Percentiles rank a stretch among this genome's conserved stretches.
Evolutionary conservation across 2,329 filamentous ascomycete genomes (phyloP).

Genomic region (Pezicula neosporulosa): DNA sequence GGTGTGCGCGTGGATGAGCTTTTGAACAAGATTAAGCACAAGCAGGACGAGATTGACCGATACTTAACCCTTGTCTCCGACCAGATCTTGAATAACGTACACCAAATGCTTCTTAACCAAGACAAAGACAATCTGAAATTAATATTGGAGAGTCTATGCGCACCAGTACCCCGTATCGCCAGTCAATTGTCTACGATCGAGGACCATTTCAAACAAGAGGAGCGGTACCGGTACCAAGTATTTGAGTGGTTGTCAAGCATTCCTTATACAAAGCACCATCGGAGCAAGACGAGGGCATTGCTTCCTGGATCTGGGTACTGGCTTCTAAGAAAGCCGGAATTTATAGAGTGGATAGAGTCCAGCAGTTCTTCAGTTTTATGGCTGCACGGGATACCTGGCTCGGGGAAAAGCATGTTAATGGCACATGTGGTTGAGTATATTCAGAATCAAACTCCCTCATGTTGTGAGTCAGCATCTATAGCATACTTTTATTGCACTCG

Average conservation of each 20-base stretch:
- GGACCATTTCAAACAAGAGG: background rate
- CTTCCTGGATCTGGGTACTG: slow-evolving; percentile 19
- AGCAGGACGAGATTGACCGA: no score
- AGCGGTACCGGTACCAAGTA: background rate
- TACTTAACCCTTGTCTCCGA: no score
- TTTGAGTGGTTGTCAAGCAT: slow-evolving; percentile 9
- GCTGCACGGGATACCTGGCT: slow-evolving; percentile 31
- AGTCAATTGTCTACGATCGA: background rate
- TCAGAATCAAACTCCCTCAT: background rate
- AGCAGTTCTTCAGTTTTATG: slow-evolving; percentile 29
- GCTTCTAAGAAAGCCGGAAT: slow-evolving; percentile 19
- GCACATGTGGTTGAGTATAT: slow-evolving; percentile 7
- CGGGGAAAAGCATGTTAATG: slow-evolving; percentile 30
- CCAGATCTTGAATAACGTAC: no score
- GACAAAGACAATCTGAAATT: no score
- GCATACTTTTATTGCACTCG: no score
- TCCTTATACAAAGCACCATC: slow-evolving; percentile 3
- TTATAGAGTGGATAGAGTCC: slow-evolving; percentile 24
- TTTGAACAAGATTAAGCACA: no score
- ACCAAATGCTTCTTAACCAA: no score
- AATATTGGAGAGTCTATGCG: background rate
- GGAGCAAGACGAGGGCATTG: slow-evolving; percentile 7
- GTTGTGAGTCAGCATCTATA: no score
- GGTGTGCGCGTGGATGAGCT: no score
- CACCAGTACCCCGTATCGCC: background rate